Evolutionary conservation across 129 eudicot species (phyloP), one percentile per base, ranked within the genome.

Genomic region (Lonicera japonica): DNA sequence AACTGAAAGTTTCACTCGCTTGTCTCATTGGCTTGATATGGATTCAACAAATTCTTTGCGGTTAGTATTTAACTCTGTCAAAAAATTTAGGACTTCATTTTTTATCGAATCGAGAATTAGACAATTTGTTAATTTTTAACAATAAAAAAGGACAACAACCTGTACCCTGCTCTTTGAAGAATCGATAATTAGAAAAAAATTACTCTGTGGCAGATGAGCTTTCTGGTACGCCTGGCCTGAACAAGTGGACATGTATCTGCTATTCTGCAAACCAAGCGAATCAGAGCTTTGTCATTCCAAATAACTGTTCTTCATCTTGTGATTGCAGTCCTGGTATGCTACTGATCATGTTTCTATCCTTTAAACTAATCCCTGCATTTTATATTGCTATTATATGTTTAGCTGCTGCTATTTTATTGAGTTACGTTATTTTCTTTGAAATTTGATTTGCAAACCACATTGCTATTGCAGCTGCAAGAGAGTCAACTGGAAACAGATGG

Each of bases 241-340:
- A 60, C 61, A 82, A 66, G 60, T 92, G 98, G 98, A 80, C 81
- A 20, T 92, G 98, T 74, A 61, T 74, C 34, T 92, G 98, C 66
- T 71, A 76, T 66, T 48, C 76, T 21, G 70, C 83, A 29, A 60
- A 65, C 53, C 60, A 68, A 64, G 69, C 39, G 70, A 84, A 75
- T 71, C 74, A 60, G 61, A 73, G 56, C 56, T 58, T 54, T 63
- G 19, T 40, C 38, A 45, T 70, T 70, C 56, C 73, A 56, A 51
- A 75, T 58, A 79, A 78, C 75, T 92, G 98, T 72, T 77, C 84
- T 64, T 61, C 86, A 14, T 84, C 98, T 69, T 92, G 98, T 60
- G 76, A 80, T 71, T 92, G 98, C 79, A 74, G 60, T 76, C 76
- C 76, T 7, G 96, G 96, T 92, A 87, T 57, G 66, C 53, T 62